phyloP scores from a whole-genome alignment of 768 basidiomycete genomes.

The Suillus luteus region DNA sequence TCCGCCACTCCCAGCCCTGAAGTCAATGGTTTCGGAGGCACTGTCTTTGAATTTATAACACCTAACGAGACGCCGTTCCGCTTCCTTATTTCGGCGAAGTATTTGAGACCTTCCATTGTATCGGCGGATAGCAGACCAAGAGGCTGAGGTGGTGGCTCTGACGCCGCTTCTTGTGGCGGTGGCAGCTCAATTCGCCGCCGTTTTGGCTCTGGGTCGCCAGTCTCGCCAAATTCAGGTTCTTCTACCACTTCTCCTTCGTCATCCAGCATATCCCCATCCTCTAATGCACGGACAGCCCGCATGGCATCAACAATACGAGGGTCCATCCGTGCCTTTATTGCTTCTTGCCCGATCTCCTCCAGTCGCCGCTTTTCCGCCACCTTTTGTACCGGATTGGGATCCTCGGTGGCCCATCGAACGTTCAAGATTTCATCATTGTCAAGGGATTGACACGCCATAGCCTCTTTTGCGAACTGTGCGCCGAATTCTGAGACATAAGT shows the following conservation, averaged over 20 bases:
- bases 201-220: slow-evolving; percentile 41
- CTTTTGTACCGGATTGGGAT: slow-evolving; percentile 93
- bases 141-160: slow-evolving; percentile 38
- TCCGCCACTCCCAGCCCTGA: slow-evolving; percentile 64
- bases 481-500: slow-evolving; percentile 85
- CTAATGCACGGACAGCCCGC: slow-evolving; percentile 81
- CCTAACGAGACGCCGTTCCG: slow-evolving; percentile 46
- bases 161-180: slow-evolving; percentile 28
- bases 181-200: slow-evolving; percentile 36
- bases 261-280: slow-evolving; percentile 64
- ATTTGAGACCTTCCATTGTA: slow-evolving; percentile 86
- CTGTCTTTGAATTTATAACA: slow-evolving; percentile 20
- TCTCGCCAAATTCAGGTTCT: slow-evolving; percentile 31
- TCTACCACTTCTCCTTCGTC: slow-evolving; percentile 39
- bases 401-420: slow-evolving; percentile 98
- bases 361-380: slow-evolving; percentile 82
- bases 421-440: slow-evolving; percentile 98
- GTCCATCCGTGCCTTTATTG: slow-evolving; percentile 84
- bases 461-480: slow-evolving; percentile 96
- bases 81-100: slow-evolving; percentile 86
- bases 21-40: slow-evolving; percentile 33
- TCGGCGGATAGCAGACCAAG: slow-evolving; percentile 76
- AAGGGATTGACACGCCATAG: slow-evolving; percentile 97
- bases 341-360: slow-evolving; percentile 83
- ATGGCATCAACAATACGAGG: slow-evolving; percentile 89